Conservation (phyloP, 139 green algal species). For the Spirogloea muscicola region DNA sequence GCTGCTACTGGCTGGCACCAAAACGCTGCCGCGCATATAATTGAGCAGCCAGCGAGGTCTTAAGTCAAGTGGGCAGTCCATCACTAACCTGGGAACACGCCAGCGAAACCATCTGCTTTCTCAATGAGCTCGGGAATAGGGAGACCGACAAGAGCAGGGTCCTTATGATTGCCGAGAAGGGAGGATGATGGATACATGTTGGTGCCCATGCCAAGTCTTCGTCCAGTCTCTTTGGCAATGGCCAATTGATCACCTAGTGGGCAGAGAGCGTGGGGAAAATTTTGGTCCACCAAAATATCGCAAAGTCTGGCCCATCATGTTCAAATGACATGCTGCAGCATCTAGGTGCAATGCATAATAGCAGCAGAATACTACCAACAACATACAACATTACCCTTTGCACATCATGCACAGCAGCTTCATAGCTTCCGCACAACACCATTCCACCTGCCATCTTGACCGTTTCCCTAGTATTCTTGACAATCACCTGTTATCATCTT, state of each 20-base stretch:
- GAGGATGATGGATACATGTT: constrained; percentile 58
- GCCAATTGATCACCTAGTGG: constrained; percentile 47
- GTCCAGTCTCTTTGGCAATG: constrained; percentile 50
- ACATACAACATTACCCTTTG: too few relatives aligned
- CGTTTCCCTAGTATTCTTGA: background rate
- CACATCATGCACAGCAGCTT: background rate
- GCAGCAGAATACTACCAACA: background rate
- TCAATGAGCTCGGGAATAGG: constrained; percentile 40
- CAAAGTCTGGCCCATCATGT: background rate
- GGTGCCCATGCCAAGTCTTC: constrained; percentile 50
- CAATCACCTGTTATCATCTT: constrained; percentile 52
- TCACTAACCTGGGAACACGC: constrained; percentile 47
- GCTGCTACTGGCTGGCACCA: too few relatives aligned
- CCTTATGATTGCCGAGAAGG: constrained; percentile 13
- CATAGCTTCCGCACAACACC: background rate
- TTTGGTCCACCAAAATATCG: background rate
- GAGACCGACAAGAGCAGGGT: constrained; percentile 7
- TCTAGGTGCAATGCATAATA: background rate
- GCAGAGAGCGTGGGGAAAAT: background rate
- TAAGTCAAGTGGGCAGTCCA: too few relatives aligned
- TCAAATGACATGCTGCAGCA: background rate
- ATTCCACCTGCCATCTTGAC: background rate
- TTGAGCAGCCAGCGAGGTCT: too few relatives aligned
- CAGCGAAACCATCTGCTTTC: constrained; percentile 50
- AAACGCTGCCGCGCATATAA: too few relatives aligned